Conservation (phyloP, 1,284 basidiomycete species). For the Melampsora americana region DNA sequence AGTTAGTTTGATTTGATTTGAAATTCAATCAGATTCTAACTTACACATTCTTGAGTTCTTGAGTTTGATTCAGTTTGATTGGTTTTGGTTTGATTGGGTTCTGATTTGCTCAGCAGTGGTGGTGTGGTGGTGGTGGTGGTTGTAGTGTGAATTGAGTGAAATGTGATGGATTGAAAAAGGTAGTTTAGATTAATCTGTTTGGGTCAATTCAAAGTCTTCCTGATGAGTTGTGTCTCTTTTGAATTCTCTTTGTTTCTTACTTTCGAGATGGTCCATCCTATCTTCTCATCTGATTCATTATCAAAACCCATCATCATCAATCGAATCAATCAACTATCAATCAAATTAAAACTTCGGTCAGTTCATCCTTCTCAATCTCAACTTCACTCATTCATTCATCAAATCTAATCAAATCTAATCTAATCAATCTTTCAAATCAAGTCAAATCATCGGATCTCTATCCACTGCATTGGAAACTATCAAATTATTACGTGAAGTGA, state of each 20-base stretch:
- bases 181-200: too few species aligned
- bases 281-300: conserved; percentile 38
- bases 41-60: too few species aligned
- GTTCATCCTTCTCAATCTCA: not conserved
- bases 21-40: not conserved
- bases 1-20: too few species aligned
- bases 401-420: too few species aligned
- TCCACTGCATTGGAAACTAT: conserved; percentile 29
- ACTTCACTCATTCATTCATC: not conserved
- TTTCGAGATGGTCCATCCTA: conserved; percentile 14
- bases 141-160: not conserved
- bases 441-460: conserved; percentile 35
- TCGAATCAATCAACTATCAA: conserved; percentile 19
- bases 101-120: too few species aligned
- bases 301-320: conserved; percentile 35
- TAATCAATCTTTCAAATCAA: not conserved
- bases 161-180: too few species aligned
- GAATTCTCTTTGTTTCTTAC: too few species aligned
- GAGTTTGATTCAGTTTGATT: too few species aligned
- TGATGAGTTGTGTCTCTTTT: too few species aligned
- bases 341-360: conserved; percentile 25
- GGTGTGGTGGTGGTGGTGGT: not conserved
- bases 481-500: conserved; percentile 33
- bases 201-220: too few species aligned
- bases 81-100: too few species aligned